phyloP scores from a whole-genome alignment of 1,139 yeast species.

The Yamadazyma mexicana region DNA sequence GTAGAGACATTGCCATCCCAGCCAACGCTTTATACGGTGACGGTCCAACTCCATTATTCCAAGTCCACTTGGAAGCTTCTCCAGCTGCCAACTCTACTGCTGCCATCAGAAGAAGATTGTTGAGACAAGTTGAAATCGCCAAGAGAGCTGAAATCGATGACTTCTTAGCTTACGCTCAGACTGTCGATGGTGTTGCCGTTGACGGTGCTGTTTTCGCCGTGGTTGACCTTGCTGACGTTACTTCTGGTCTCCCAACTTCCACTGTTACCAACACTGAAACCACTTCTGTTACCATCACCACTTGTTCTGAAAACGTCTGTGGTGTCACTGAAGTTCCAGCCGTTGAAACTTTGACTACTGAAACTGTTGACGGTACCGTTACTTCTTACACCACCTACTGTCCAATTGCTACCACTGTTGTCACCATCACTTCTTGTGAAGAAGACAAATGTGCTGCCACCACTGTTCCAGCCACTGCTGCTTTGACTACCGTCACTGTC shows the following conservation, averaged over 20 bases:
- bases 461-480: conserved; percentile 37
- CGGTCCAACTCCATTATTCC: conserved; percentile 28
- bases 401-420: conserved; percentile 26
- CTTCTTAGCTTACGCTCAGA: conserved; percentile 32
- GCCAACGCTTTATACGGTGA: conserved; percentile 29
- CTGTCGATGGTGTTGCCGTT: conserved; percentile 18
- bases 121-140: conserved; percentile 16
- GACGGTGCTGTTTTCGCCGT: too few relatives aligned
- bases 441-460: conserved; percentile 26
- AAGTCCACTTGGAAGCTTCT: conserved; percentile 27
- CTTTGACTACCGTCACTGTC: conserved; percentile 18
- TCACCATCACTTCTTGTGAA: conserved; percentile 52
- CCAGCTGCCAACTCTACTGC: conserved; percentile 43
- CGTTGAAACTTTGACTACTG: conserved; percentile 19
- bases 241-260: conserved; percentile 15
- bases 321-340: conserved; percentile 27
- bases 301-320: conserved; percentile 41
- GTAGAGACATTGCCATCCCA: conserved; percentile 34
- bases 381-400: conserved; percentile 38
- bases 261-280: conserved; percentile 22
- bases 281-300: conserved; percentile 40
- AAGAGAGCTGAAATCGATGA: conserved; percentile 23
- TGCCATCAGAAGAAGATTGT: conserved; percentile 43
- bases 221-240: conserved; percentile 12
- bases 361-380: conserved; percentile 24